Evolutionary conservation across 2,329 filamentous ascomycete species (phyloP).

Genomic region (Calonectria crousiana): DNA sequence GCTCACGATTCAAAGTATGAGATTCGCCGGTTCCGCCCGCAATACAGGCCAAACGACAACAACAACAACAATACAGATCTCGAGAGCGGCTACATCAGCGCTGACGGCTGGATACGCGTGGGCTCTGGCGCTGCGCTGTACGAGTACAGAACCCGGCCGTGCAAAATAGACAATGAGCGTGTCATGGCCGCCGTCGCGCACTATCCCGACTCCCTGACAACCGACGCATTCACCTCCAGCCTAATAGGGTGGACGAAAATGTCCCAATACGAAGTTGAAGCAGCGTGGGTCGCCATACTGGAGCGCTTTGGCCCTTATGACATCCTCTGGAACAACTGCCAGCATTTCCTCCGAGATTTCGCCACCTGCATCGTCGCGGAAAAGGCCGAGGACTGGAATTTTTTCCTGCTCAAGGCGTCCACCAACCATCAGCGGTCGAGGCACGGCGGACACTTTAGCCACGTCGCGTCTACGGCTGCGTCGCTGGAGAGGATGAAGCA

Average conservation of each 20-base stretch:
- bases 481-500: not conserved
- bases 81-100: not conserved
- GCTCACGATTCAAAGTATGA: constrained; percentile 6
- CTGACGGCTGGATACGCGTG: not conserved
- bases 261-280: not conserved
- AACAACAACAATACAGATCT: not conserved
- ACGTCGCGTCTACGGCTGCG: not conserved
- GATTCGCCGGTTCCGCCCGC: not conserved
- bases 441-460: not conserved
- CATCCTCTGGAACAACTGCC: constrained; percentile 15
- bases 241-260: constrained; percentile 15
- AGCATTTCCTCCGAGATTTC: constrained; percentile 1
- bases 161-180: not conserved
- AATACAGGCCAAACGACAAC: not conserved
- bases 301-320: constrained; percentile 5
- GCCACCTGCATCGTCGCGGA: not conserved
- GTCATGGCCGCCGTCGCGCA: not conserved
- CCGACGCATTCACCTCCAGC: not conserved
- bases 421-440: not conserved
- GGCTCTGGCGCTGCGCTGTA: not conserved
- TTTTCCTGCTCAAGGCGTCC: not conserved
- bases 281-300: not conserved
- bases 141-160: constrained; percentile 1
- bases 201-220: not conserved
- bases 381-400: not conserved